Evolutionary conservation across 306 rosid species (phyloP), one percentile per base, ranked within the genome.

Genomic region (Vigna radiata): DNA sequence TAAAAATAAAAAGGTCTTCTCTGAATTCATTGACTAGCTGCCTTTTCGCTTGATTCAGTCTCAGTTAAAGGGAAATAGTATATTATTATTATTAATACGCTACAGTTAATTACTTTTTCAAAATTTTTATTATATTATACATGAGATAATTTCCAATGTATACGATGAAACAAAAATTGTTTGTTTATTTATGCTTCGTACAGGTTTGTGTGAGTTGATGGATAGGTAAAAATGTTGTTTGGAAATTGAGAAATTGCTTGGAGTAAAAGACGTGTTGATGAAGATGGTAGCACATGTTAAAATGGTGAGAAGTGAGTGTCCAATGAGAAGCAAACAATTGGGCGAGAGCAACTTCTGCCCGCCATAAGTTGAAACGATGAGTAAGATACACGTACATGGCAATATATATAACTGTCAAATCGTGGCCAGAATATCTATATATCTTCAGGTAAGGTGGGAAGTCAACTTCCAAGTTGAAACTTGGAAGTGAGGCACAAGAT

Each of bases 391-490:
- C 69, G 68, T 61, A 82, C 84, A 78, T 69, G 86, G 72, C 82
- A 82, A 70, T 54, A 63, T 62, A 55, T 33, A 56, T 39, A 70
- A 49, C 52, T 78, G 89, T 83, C 87, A 86, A 62, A 83, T 86
- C 83, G 7, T 76, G 83, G 60, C 68, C 13, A 64, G 2, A 81
- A 54, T 61, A 61, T 61, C 68, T 62, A 63, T 31, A 15, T 19
- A 76, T 70, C 76, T 74, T 68, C 48, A 49, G 15, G 39, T 58
- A 53, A 53, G 27, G 59, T 62, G 23, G 13, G 17, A 79, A 73
- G 89, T 86, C 89, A 86, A 86, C 86, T 86, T 75, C 23, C 73
- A 70, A 55, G 27, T 75, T 75, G 48, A 56, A 74, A 50, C 12
- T 70, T 15, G 37, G 31, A 4, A n/a, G 13, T 5, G 18, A 46